A percentile compares a stretch with the other conserved stretches of the same genome.
phyloP scores from a whole-genome alignment of 2,329 filamentous ascomycete genomes.

The Samsoniella hepiali region DNA sequence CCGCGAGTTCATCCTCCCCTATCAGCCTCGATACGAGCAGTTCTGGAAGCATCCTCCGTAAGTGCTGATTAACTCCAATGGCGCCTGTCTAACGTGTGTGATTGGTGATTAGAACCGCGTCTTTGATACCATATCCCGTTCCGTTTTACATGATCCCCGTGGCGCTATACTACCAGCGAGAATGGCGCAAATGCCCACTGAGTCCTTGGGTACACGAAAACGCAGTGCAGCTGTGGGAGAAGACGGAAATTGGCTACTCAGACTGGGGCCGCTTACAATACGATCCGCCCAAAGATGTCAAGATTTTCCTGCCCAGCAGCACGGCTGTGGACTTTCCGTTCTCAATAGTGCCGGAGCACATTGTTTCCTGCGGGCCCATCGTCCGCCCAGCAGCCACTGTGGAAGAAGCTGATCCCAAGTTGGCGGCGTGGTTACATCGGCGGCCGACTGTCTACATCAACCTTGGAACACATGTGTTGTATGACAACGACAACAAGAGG shows the following conservation, averaged over 20 bases:
- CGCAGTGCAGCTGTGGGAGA: conserved; percentile 9
- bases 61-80: background rate
- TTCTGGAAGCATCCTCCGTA: conserved; percentile 19
- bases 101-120: background rate
- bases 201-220: conserved; percentile 8
- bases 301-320: conserved; percentile 8
- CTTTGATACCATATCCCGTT: conserved; percentile 1
- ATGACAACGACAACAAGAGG: conserved; percentile 23
- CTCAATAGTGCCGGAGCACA: conserved; percentile 35
- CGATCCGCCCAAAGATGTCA: background rate
- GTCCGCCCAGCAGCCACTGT: conserved; percentile 37
- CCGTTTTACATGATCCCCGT: conserved; percentile 9
- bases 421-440: conserved; percentile 41
- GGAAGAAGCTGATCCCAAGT: conserved; percentile 38
- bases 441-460: conserved; percentile 46
- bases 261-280: conserved; percentile 8
- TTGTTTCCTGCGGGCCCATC: conserved; percentile 42
- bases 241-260: background rate
- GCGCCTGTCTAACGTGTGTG: no score
- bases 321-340: conserved; percentile 29
- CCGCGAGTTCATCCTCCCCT: conserved; percentile 16
- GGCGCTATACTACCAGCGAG: background rate
- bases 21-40: conserved; percentile 8
- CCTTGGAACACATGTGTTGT: conserved; percentile 40
- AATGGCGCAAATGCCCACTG: background rate